Percentiles rank a stretch among this genome's conserved stretches.
phyloP scores from a whole-genome alignment of 2,329 filamentous ascomycete species.

The Fusarium udum region DNA sequence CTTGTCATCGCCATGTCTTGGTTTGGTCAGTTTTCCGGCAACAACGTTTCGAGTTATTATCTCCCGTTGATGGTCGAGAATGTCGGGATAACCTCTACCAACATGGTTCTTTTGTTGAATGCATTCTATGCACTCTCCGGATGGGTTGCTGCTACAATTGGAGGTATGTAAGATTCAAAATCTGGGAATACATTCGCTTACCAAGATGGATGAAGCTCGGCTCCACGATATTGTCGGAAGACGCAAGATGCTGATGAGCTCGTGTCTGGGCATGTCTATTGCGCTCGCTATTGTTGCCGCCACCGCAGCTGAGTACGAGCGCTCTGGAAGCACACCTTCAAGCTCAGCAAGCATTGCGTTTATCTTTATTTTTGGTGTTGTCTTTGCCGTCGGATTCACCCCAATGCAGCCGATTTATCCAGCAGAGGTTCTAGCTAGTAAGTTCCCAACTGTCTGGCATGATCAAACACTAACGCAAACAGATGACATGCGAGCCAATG shows the following conservation, averaged over 20 bases:
- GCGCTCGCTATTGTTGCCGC: neutral
- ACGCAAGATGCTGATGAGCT: neutral
- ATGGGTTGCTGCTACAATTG: neutral
- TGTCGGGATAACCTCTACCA: neutral
- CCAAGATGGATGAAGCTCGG: neutral
- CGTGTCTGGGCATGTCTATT: neutral
- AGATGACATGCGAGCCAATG: neutral
- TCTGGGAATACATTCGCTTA: fast-evolving
- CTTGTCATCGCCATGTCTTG: neutral
- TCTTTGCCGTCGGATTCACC: neutral
- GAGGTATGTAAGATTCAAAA: neutral
- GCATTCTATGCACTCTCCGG: neutral
- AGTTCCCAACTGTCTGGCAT: fast-evolving
- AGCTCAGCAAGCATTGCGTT: neutral
- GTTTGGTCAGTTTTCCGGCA: neutral
- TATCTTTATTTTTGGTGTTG: neutral
- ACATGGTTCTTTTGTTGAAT: neutral
- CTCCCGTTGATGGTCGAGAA: neutral
- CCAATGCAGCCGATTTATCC: neutral
- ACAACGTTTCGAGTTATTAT: neutral
- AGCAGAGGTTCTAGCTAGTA: neutral
- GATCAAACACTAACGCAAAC: neutral
- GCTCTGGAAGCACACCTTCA: neutral
- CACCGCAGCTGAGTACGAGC: neutral
- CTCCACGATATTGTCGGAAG: neutral